Conservation (phyloP, 2,329 filamentous ascomycete genomes). For the Metarhizium album region DNA sequence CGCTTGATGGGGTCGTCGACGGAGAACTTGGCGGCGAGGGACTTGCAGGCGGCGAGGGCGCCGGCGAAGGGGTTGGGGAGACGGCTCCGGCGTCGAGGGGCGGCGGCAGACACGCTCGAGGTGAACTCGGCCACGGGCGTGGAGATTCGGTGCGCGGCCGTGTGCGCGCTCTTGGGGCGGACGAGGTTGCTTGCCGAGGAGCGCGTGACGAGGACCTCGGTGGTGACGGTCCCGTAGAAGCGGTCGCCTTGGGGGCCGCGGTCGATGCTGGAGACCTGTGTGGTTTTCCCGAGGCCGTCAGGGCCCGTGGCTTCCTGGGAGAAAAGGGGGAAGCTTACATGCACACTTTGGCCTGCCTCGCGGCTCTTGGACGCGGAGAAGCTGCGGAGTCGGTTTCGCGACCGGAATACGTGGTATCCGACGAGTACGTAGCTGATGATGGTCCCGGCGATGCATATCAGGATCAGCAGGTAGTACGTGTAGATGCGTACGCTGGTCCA, state of each 20-base stretch:
- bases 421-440: conserved; percentile 45
- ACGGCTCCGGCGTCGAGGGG: conserved; percentile 4
- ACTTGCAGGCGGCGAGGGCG: conserved; percentile 14
- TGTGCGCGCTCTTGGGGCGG: conserved; percentile 13
- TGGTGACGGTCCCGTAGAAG: conserved; percentile 41
- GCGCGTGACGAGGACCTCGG: conserved; percentile 36
- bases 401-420: conserved; percentile 49
- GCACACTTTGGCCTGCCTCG: conserved; percentile 20
- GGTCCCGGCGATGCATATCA: conserved; percentile 47
- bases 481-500: conserved; percentile 49
- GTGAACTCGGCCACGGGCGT: conserved; percentile 19
- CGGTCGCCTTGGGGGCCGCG: conserved; percentile 11
- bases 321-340: conserved; percentile 15
- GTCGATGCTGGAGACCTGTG: no score
- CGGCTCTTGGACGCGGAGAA: conserved; percentile 29
- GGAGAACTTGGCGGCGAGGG: conserved; percentile 24
- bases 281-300: no score
- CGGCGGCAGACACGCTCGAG: conserved; percentile 18
- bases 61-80: conserved; percentile 5
- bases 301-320: not conserved
- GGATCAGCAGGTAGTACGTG: conserved; percentile 51
- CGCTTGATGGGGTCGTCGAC: conserved; percentile 46
- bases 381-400: conserved; percentile 44
- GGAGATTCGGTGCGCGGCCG: conserved; percentile 10
- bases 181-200: conserved; percentile 12